Evolutionary conservation across 306 rosid species (phyloP), one percentile per base, ranked within the genome.

Genomic region (Inga leiocalycina): DNA sequence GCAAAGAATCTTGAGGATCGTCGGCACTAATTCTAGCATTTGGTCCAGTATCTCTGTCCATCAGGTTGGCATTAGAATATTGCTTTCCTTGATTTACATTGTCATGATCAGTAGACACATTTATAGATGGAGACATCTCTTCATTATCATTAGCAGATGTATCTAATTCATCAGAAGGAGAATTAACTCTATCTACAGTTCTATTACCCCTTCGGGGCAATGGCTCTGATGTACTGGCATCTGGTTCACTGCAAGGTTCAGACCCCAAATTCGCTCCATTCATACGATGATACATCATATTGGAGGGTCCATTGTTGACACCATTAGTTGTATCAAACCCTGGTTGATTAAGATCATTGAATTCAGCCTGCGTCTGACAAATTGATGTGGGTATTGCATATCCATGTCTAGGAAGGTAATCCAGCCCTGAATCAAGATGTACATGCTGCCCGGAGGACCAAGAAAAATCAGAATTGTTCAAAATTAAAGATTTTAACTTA

Each of bases 171-270:
- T 74, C 85, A 9, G 88, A 89, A 64, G 97, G 97, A 86, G 91
- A 93, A 79, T n/a, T 81, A 83, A 84, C 81, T 78, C 92, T 90
- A 86, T 86, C 88, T 72, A 79, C 86, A 77, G 87, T 82, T 85
- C 80, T 85, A 78, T 86, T 90, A 44, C 84, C 93, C 82, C 81
- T 86, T 80, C 54, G 91, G 77, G 85, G 84, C 87, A 92, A 74
- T 71, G 86, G 92, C 87, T 92, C 98, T 73, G 98, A 92, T 77
- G 93, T 89, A 87, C 97, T 93, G 79, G 89, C 93, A 80, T 89
- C 92, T 72, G 92, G 97, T 83, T 92, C 97, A 89, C 86, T 81
- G 75, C 91, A 88, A 73, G 86, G 94, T 79, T 92, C 98, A 66
- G 91, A 87, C 79, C 88, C 91, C 79, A 87, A 81, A 86, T 77